Percentiles rank a stretch among this genome's conserved stretches.
Conservation (phyloP, 1,139 yeast genomes). For the Debaryomycetaceae sp. region DNA sequence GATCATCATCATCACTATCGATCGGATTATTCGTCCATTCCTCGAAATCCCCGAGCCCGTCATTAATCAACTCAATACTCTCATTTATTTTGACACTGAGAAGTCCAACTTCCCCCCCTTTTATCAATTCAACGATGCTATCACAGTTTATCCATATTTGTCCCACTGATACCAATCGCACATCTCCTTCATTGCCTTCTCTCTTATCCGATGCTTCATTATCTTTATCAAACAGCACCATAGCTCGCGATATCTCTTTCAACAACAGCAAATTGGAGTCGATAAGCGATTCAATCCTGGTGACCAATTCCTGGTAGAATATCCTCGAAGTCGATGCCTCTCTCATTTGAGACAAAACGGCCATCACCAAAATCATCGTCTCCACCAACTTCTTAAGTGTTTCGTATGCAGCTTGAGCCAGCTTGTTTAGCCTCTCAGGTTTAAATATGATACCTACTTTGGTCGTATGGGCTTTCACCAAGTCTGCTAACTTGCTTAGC, state of each 20-base stretch:
- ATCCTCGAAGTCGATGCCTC: conserved; percentile 35
- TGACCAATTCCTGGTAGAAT: conserved; percentile 37
- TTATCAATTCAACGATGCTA: conserved; percentile 31
- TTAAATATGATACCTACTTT: conserved; percentile 74
- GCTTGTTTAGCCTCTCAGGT: conserved; percentile 44
- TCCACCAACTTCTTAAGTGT: conserved; percentile 52
- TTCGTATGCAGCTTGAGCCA: conserved; percentile 47
- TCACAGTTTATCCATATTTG: conserved; percentile 64
- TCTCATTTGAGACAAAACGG: conserved; percentile 44
- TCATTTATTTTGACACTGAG: conserved; percentile 43
- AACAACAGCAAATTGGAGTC: conserved; percentile 17
- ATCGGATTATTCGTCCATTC: conserved; percentile 67
- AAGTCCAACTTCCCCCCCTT: conserved; percentile 50
- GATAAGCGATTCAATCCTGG: conserved; percentile 27
- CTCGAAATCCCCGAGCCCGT: conserved; percentile 60
- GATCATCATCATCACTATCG: conserved; percentile 41
- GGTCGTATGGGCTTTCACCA: conserved; percentile 75
- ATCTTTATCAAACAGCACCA: conserved; percentile 21
- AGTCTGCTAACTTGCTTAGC: conserved; percentile 50
- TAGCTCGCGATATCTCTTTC: conserved; percentile 26
- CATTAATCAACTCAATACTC: conserved; percentile 50
- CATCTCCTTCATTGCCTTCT: conserved; percentile 18
- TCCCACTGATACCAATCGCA: conserved; percentile 58
- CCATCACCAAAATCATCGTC: conserved; percentile 39
- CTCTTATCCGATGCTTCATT: conserved; percentile 9